Conservation (phyloP, 805 yeast genomes). For the Sporopachydermia quercuum region DNA sequence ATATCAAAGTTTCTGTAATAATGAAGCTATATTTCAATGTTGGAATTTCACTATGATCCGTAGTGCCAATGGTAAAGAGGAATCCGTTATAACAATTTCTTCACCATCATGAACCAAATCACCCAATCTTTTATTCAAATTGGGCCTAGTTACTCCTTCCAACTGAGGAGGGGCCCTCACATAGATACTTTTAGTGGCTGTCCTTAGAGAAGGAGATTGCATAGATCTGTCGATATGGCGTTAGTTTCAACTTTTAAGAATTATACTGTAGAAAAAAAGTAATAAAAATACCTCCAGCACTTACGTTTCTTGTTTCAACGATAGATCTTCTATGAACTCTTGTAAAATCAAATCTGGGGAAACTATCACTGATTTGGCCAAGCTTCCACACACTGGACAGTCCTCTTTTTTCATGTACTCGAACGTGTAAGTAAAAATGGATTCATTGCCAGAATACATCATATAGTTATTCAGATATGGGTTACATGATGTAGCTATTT, state of each 20-base stretch:
- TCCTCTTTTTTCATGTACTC: constrained; percentile 40
- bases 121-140: constrained; percentile 21
- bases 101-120: constrained; percentile 28
- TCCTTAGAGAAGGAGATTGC: constrained; percentile 31
- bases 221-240: constrained; percentile 14
- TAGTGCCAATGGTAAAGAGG: constrained; percentile 31
- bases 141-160: constrained; percentile 29
- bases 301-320: constrained; percentile 14
- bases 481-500: constrained; percentile 54
- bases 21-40: too few species aligned
- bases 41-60: constrained; percentile 8
- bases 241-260: neutral
- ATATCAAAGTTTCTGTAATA: too few species aligned
- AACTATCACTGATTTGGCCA: constrained; percentile 10
- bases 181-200: constrained; percentile 26
- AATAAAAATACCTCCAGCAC: constrained; percentile 8
- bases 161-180: constrained; percentile 32
- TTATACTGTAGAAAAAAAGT: neutral
- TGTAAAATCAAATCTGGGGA: constrained; percentile 19
- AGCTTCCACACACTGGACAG: constrained; percentile 66
- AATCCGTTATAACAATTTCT: constrained; percentile 40
- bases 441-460: constrained; percentile 77
- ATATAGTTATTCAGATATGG: constrained; percentile 62
- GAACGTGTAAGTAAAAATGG: constrained; percentile 63
- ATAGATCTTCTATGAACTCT: constrained; percentile 28